Base-by-base conservation (phyloP, 2,329 filamentous ascomycete species). In the Diaporthe vaccinii region DNA sequence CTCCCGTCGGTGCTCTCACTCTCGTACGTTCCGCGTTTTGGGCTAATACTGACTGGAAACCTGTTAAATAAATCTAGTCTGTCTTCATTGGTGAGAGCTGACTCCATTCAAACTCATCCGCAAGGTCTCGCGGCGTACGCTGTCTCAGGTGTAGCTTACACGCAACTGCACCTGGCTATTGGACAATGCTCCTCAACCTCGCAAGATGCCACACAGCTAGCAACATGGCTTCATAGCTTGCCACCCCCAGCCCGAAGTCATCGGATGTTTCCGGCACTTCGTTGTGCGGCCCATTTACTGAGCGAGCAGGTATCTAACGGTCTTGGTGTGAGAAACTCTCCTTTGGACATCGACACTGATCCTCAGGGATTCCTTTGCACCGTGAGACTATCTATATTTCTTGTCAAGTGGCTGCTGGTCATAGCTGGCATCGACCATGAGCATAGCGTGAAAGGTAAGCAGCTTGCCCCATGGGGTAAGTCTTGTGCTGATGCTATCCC, bases 101-200 rank as follows among this genome's bases (percentile, higher is more conserved):
- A 22, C 20, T 25, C 34, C 12, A 0, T 1, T 1, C 9, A 34
- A n/a, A 4, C 1, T 22, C 4, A 3, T 5, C 2, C 3, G 9
- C 39, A 12, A 17, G 57, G 22, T 28, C 4, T 14, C 59, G 25
- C n/a, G 8, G 25, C 31, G 6, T 31, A 44, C 1, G 4, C 6
- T 3, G 25, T 62, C 2, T 39, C 36, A 44, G 39, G n/a, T 2
- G 14, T 31, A 39, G 39, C 39, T 22, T 8, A 7, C 39, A 17
- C 10, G 25, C n/a, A 46, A 44, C 15, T 62, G 39, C 15, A 22
- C 8, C 39, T 46, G 9, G 15, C 28, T 14, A 31, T 62, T 1
- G n/a, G 7, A 14, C 59, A 62, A 6, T 46, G 46, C 4, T 25
- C 14, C 3, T 20, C 8, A 8, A 28, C 17, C 6, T 46, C 59